phyloP scores from a whole-genome alignment of 306 rosid genomes.

The Vachellia collinsii region DNA sequence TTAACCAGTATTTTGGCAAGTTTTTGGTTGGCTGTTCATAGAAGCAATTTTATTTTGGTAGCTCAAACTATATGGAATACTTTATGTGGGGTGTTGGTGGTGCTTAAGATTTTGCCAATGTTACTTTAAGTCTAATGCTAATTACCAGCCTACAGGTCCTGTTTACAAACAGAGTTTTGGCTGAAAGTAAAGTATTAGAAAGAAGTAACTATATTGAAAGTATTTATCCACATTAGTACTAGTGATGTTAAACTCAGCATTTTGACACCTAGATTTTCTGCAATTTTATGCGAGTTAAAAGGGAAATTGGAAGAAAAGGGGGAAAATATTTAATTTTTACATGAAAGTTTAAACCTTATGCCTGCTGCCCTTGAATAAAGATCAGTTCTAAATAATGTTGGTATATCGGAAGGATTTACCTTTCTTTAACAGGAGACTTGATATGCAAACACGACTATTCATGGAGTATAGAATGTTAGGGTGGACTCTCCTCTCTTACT shows the following conservation, averaged over 20 bases:
- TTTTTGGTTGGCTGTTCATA: not conserved
- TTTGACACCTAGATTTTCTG: not conserved
- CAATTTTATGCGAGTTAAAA: not conserved
- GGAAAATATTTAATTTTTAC: not conserved
- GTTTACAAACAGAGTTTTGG: not conserved
- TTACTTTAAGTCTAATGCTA: not conserved
- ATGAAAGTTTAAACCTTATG: not conserved
- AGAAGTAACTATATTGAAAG: not conserved
- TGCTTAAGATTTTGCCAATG: not conserved
- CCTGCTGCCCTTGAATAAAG: conserved; percentile 2
- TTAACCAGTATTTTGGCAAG: not conserved
- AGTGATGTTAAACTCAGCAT: not conserved
- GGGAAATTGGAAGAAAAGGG: not conserved
- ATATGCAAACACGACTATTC: conserved; percentile 4
- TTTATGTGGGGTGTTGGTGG: conserved; percentile 10
- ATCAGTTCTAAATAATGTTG: conserved; percentile 6
- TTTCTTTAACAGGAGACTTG: conserved; percentile 19
- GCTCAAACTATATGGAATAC: not conserved
- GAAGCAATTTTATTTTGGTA: not conserved
- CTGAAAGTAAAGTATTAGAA: not conserved
- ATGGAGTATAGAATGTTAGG: conserved; percentile 25
- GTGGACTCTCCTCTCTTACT: conserved; percentile 18
- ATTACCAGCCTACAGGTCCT: not conserved
- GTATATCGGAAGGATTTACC: not conserved
- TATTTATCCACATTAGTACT: not conserved